Percentiles rank a stretch among this genome's conserved stretches.
Conservation (phyloP, 83 land plant genomes). For the Thuja plicata region DNA sequence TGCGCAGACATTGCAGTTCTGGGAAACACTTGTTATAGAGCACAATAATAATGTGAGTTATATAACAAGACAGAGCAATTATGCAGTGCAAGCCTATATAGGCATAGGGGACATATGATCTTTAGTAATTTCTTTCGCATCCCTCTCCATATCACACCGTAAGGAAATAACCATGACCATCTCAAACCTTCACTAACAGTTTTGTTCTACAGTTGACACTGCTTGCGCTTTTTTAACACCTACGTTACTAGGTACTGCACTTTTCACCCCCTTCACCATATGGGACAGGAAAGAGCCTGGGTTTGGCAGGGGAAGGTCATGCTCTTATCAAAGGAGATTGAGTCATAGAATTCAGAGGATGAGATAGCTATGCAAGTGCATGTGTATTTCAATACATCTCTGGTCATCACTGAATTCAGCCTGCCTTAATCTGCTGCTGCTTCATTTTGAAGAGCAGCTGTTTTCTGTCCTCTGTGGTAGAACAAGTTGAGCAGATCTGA, state of each 20-base stretch:
- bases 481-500: neutral
- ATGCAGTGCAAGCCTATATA: neutral
- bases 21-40: neutral
- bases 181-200: neutral
- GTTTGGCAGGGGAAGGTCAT: too few relatives aligned
- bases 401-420: conserved; percentile 19
- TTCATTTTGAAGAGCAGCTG: neutral
- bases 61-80: neutral
- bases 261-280: too few relatives aligned
- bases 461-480: conserved; percentile 9
- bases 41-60: neutral
- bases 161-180: neutral
- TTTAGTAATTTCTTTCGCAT: neutral
- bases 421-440: neutral
- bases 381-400: conserved; percentile 54
- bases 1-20: neutral
- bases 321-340: too few relatives aligned
- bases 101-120: neutral
- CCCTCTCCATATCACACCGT: neutral
- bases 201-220: neutral
- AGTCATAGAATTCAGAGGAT: conserved; percentile 33
- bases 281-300: too few relatives aligned
- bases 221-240: neutral
- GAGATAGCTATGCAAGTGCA: conserved; percentile 41
- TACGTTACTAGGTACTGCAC: too few relatives aligned